Conservation (phyloP, 345 rosid species). For the Syzygium grande region DNA sequence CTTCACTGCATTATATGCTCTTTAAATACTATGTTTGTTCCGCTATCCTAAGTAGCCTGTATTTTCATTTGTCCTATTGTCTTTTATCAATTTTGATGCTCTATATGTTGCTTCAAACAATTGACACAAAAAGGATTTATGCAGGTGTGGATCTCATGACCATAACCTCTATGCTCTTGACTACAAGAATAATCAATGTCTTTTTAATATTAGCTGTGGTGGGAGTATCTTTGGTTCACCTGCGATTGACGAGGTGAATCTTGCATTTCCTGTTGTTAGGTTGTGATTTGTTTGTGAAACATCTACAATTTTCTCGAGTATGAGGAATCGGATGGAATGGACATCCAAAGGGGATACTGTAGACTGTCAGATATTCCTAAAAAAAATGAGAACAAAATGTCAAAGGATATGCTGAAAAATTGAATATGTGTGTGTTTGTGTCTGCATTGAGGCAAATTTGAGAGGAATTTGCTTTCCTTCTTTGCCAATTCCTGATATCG, state of each 20-base stretch:
- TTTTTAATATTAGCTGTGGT: conserved; percentile 64
- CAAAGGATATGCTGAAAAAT: not conserved
- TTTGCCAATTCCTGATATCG: not conserved
- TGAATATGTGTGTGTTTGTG: not conserved
- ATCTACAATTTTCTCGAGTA: not conserved
- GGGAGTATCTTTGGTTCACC: conserved; percentile 96
- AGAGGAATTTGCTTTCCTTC: not conserved
- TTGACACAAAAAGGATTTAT: not conserved
- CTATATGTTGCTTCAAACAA: not conserved
- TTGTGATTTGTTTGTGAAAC: not conserved
- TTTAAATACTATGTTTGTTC: not conserved
- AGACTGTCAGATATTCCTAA: not conserved
- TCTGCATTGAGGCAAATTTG: not conserved
- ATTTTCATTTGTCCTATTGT: not conserved
- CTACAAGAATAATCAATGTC: conserved; percentile 53
- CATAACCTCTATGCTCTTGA: conserved; percentile 83
- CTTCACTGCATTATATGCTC: not conserved
- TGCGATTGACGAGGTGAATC: conserved; percentile 71
- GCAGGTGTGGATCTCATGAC: conserved; percentile 97
- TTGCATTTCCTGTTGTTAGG: not conserved
- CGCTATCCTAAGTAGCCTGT: not conserved
- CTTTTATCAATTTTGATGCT: not conserved
- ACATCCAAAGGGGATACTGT: not conserved
- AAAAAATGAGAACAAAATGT: not conserved
- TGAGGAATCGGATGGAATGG: not conserved